Base-by-base conservation (phyloP, 1,284 basidiomycete species). In the Ganoderma lingzhi region DNA sequence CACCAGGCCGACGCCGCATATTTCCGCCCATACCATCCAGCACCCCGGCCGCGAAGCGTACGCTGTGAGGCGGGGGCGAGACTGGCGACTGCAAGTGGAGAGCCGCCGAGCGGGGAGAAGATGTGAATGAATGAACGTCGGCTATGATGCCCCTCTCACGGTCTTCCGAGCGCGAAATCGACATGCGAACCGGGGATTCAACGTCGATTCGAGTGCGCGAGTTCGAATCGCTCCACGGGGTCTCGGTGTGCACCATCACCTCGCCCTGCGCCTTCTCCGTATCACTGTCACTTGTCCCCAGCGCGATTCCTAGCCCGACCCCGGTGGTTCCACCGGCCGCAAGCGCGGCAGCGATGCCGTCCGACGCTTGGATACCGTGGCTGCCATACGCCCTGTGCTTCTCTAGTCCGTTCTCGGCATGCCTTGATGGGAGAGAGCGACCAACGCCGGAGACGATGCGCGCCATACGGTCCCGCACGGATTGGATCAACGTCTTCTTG, bases 81-180 rank as follows among this genome's bases (percentile, higher is more conserved):
- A 65, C 68, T 14, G 76, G 72, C 23, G 70, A 71, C 55, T 69
- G 70, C 10, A 84, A 74, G 4, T 73, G 64, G 9, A 78, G 65
- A n/a, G 74, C 79, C 19, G 68, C 76, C 3, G 80, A 80, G 51
- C 78, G 78, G 5, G 84, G 84, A 3, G 84, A 85, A 5, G 82
- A 83, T 1, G 81, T 79, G 67, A 84, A 80, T 15, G 77, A 79
- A 14, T 78, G 74, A 6, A 70, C 76, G 62, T 81, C 82, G 14
- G 76, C 71, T 19, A 80, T 66, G 3, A 81, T 69, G 4, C 73
- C 74, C 9, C 71, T 59, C 41, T 68, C 70, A 17, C 59, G 44
- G 19, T 74, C 73, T 17, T 72, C 68, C 12, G 74, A 71, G 17
- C 66, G 70, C 23, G 71, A 69, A 19, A 61, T 41, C 23, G 71